Conservation (phyloP, 2,329 filamentous ascomycete species). For the Seiridium unicorne region DNA sequence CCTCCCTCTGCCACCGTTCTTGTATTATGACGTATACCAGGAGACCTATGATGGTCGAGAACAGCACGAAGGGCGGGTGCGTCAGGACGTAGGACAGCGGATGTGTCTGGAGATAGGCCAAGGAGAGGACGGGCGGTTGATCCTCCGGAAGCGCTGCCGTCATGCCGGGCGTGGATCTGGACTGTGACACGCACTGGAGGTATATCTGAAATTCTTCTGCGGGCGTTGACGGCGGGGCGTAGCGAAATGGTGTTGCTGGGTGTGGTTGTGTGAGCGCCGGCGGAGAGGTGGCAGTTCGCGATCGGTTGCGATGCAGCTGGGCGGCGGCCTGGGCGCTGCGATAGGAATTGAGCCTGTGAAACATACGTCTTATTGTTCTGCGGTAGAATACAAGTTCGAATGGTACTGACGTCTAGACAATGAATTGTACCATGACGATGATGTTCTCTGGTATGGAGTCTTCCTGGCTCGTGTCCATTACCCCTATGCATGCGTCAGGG, state of each 20-base stretch:
- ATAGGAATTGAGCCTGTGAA: neutral
- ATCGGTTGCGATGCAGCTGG: neutral
- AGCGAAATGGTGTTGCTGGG: neutral
- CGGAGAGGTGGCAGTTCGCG: neutral
- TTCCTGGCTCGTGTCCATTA: too few species aligned
- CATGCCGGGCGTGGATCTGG: neutral
- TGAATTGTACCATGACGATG: too few species aligned
- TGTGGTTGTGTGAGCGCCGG: neutral
- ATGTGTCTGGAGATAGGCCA: neutral
- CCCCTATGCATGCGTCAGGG: too few species aligned
- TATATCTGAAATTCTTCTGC: too few species aligned
- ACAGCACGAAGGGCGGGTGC: conserved; percentile 1
- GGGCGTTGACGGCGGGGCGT: neutral
- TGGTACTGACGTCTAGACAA: too few species aligned
- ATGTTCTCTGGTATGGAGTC: too few species aligned
- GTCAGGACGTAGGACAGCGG: neutral
- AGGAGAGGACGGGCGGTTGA: neutral
- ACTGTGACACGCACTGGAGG: neutral
- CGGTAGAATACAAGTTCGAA: neutral
- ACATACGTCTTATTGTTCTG: neutral
- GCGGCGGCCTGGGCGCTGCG: too few species aligned
- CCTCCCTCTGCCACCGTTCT: neutral
- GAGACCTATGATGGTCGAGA: neutral
- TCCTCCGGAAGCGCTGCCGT: neutral
- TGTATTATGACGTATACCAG: neutral